Evolutionary conservation across 495 filamentous ascomycete species (phyloP).

Genomic region (Xylaria flabelliformis): DNA sequence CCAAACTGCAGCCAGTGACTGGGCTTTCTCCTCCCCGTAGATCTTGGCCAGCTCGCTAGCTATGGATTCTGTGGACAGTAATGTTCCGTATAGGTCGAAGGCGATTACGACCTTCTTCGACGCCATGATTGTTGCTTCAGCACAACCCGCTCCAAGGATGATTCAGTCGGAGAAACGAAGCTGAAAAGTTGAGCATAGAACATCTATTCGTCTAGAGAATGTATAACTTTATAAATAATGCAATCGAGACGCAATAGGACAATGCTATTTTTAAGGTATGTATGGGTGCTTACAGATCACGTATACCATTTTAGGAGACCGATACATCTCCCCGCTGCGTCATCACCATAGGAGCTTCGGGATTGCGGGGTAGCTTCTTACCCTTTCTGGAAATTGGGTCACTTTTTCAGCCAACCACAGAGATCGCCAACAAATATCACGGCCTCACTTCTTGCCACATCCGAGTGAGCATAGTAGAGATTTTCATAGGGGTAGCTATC

Average conservation of each 20-base stretch:
- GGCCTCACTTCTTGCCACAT: constrained; percentile 2
- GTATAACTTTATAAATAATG: constrained; percentile 1
- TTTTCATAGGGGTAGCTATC: neutral
- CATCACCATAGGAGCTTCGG: neutral
- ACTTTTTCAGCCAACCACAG: neutral
- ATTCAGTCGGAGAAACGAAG: constrained; percentile 17
- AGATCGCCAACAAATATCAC: neutral
- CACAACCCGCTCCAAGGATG: neutral
- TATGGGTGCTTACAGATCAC: neutral
- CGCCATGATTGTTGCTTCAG: constrained; percentile 26
- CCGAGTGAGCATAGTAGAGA: neutral
- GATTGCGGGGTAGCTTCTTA: constrained; percentile 13
- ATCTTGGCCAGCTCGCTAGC: constrained; percentile 56
- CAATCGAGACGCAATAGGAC: neutral
- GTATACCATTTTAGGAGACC: neutral
- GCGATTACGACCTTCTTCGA: constrained; percentile 54
- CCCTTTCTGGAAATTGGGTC: constrained; percentile 6
- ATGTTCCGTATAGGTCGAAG: constrained; percentile 78
- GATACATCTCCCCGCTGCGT: neutral
- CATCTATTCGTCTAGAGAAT: neutral
- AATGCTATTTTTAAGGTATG: neutral
- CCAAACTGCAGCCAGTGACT: constrained; percentile 60
- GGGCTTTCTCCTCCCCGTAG: constrained; percentile 61
- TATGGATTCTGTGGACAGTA: constrained; percentile 74
- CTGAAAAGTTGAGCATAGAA: neutral